These are phyloP conservation scores for Penicillium atrosanguineum DNA, from an alignment of 495 filamentous ascomycete genomes.

Conservation along the genomic window DNA sequence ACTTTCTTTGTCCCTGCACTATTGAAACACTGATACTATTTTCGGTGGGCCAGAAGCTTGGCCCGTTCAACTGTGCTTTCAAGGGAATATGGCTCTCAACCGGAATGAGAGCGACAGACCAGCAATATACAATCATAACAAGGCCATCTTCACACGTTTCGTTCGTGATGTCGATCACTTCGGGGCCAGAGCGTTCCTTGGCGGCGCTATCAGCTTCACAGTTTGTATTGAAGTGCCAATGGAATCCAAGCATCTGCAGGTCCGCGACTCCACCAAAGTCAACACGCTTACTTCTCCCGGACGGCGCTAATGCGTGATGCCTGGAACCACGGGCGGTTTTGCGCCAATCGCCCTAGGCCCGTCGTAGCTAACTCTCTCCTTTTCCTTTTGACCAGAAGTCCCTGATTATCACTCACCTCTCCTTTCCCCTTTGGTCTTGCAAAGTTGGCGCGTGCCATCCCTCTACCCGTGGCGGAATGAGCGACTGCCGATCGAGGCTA, in stretches of 20 bases:
- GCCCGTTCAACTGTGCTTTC: too few relatives aligned
- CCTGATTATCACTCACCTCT: slow-evolving; percentile 7
- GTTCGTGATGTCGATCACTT: slow-evolving; percentile 18
- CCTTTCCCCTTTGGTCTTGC: slow-evolving; percentile 23
- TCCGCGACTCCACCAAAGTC: slow-evolving; percentile 6
- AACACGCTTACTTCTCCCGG: slow-evolving; percentile 13
- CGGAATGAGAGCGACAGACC: too few relatives aligned
- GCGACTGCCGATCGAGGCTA: slow-evolving; percentile 28
- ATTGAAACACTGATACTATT: slow-evolving; percentile 23
- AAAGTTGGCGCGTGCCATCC: slow-evolving; percentile 19
- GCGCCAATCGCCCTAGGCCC: slow-evolving; percentile 21
- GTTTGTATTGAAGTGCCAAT: slow-evolving; percentile 21
- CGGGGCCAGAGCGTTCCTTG: slow-evolving; percentile 18
- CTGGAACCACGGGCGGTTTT: slow-evolving; percentile 23
- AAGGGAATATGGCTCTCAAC: too few relatives aligned
- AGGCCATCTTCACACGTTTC: slow-evolving; percentile 9
- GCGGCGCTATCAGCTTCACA: slow-evolving; percentile 12
- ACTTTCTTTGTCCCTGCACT: slow-evolving; percentile 9
- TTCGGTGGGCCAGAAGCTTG: background rate
- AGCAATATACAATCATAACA: background rate
- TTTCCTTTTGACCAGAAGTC: slow-evolving; percentile 8
- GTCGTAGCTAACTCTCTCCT: slow-evolving; percentile 14
- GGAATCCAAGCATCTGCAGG: slow-evolving; percentile 13
- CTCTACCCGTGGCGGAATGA: slow-evolving; percentile 25
- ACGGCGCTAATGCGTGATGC: slow-evolving; percentile 6